Conservation (phyloP, 2,329 filamentous ascomycete genomes). For the Ophiocordyceps robertsii region DNA sequence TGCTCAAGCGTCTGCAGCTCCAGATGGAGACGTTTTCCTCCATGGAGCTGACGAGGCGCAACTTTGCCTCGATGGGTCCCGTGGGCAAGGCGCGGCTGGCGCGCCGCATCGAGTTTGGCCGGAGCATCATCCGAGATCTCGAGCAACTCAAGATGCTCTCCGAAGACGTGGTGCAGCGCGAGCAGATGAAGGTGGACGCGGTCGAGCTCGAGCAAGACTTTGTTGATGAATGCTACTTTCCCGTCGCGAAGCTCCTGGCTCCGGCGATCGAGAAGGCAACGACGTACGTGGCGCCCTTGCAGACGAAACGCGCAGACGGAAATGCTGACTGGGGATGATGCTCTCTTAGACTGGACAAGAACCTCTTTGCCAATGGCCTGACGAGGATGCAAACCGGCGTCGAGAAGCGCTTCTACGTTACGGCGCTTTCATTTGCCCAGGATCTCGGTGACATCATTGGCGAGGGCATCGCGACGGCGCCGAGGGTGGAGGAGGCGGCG, state of each 20-base stretch:
- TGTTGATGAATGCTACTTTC: constrained; percentile 85
- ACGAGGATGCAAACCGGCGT: constrained; percentile 35
- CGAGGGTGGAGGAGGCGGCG: constrained; percentile 13
- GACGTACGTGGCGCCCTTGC: constrained; percentile 44
- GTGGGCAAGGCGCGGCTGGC: constrained; percentile 65
- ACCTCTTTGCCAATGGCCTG: constrained; percentile 42
- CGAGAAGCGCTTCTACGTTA: constrained; percentile 44
- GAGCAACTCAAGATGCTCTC: constrained; percentile 60
- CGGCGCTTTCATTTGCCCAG: constrained; percentile 40
- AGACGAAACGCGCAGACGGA: not conserved
- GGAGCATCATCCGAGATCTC: constrained; percentile 62
- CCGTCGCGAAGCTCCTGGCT: constrained; percentile 61
- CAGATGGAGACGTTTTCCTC: constrained; percentile 95
- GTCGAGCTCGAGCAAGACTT: constrained; percentile 65
- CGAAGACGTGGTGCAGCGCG: constrained; percentile 58
- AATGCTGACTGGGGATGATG: constrained; percentile 2
- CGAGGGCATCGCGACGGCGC: constrained; percentile 33
- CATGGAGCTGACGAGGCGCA: constrained; percentile 89
- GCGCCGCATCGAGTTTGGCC: constrained; percentile 78
- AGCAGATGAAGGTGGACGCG: constrained; percentile 64
- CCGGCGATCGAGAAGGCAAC: constrained; percentile 71
- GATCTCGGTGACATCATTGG: constrained; percentile 43
- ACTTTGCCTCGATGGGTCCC: constrained; percentile 91
- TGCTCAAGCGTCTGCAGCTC: constrained; percentile 84
- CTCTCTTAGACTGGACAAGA: constrained; percentile 45